Evolutionary conservation across 2,329 filamentous ascomycete genomes (phyloP), one percentile per base, ranked within the genome.

Genomic region (Pestalotiopsis fici): DNA sequence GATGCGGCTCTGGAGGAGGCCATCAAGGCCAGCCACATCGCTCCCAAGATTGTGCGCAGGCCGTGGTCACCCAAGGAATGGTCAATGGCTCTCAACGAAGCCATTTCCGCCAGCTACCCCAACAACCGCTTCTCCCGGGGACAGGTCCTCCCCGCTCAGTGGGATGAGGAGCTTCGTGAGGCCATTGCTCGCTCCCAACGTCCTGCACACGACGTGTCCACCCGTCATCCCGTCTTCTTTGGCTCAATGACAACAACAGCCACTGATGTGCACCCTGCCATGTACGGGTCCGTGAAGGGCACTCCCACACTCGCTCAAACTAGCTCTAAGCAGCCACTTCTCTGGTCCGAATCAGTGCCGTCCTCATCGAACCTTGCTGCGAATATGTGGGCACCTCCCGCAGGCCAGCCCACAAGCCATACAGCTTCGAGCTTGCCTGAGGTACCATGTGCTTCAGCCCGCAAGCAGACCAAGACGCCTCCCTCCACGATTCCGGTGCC

Each of bases 1-100:
- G 73, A 78, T 37, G 69, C 65, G 72, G 72, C 67, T 23, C 71
- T 76, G 15, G 54, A 72, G 43, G 68, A 65, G 31, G 74, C 74
- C 39, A 70, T 73, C 35, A 66, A 68, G 50, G 68, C 71, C 35
- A 73, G 74, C 59, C 67, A 71, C 50, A 63, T 71, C 15, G 27
- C 68, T 3, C 66, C 69, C 4, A 71, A 70, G 28, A 63, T 73
- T 28, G 61, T 35, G 23, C 73, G 73, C 25, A 70, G 47, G 47
- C 11, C 37, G 25, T 68, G 71, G 3, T 72, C 74, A 18, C 71
- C 74, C 23, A 73, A 71, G 43, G 73, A 79, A 25, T 82, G 80
- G 80, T 73, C 75, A 9, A 73, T 74, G 21, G 83, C 83, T 3
- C 77, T 85, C 1, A 69, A 75, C 3, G 69, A 78, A 62, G 80